Base-by-base conservation (phyloP, 2,329 filamentous ascomycete genomes). In the Nemania serpens region DNA sequence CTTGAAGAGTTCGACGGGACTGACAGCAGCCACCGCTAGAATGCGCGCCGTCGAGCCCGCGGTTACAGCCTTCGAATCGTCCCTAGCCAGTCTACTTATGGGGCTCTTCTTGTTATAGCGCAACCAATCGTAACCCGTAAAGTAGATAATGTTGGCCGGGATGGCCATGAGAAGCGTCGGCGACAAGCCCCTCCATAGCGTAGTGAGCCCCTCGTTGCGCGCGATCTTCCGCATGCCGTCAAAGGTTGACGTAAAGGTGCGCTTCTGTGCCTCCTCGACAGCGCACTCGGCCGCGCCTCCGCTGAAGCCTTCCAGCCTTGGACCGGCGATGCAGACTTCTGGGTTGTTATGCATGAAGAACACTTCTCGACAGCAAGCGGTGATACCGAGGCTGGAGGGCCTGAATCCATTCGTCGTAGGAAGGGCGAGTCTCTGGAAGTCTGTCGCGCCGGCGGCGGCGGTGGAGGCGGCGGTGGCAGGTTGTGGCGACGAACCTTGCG, bases 61-160 rank as follows among this genome's bases (percentile, higher is more conserved):
- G 0, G 91, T 81, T 1, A 99, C 82, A 0, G 95, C 93, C 5
- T 91, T 87, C 68, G 91, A 92, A 9, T 85, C 83, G 66, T 94
- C 91, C 13, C 84, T 83, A 10, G 88, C 74, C 18, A 82, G 68
- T 43, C 80, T 81, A 37, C 82, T 83, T 64, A 98, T 84, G 0
- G 93, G 93, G 68, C 91, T 96, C 43, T 78, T 79, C 1, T 81
- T 79, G 69, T 91, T 90, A 66, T 84, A 90, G 37, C 95, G 88
- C 60, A 99, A 75, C 90, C 93, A 97, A 73, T 99, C 95, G 76
- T 99, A 99, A 41, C 95, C 95, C 12, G 95, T 96, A 71, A 98
- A 97, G 77, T 99, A 99, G 67, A 99, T 98, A 68, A 99, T 95
- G 74, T 99, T 99, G 25, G 88, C 92, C 0, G 95, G 95, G 5